Conservation (phyloP, 1,284 basidiomycete species). For the Trametes hirsuta region DNA sequence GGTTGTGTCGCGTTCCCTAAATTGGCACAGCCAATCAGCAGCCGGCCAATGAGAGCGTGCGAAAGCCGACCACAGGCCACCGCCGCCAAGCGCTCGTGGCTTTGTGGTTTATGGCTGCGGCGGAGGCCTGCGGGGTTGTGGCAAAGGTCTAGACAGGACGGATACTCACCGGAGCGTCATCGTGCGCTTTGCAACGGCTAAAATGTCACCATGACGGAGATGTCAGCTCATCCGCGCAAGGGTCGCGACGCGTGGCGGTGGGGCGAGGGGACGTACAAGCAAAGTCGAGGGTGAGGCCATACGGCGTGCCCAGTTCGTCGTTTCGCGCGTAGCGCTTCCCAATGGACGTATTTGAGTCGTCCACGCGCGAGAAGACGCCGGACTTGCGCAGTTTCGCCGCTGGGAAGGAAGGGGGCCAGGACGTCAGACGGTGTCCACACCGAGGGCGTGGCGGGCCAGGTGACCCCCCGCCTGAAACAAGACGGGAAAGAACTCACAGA, state of each 20-base stretch:
- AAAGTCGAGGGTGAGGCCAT: slow-evolving; percentile 96
- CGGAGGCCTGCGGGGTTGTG: neutral
- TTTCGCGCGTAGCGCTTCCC: slow-evolving; percentile 97
- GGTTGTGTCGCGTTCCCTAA: slow-evolving; percentile 92
- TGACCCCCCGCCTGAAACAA: slow-evolving; percentile 15
- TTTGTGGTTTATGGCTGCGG: neutral
- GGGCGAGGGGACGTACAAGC: slow-evolving; percentile 71
- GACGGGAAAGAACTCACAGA: slow-evolving; percentile 68
- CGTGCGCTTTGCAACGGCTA: slow-evolving; percentile 84
- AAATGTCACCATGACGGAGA: slow-evolving; percentile 12
- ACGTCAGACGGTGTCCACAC: slow-evolving; percentile 9
- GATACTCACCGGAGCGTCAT: slow-evolving; percentile 81
- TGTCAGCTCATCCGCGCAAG: slow-evolving; percentile 20
- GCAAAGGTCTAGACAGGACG: slow-evolving; percentile 10
- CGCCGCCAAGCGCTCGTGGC: neutral
- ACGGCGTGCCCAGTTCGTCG: slow-evolving; percentile 98
- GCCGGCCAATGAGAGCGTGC: slow-evolving; percentile 6
- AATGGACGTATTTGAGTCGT: slow-evolving; percentile 94
- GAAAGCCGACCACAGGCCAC: neutral
- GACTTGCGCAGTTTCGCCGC: slow-evolving; percentile 86
- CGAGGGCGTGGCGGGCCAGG: slow-evolving; percentile 11
- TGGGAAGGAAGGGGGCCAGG: slow-evolving; percentile 37
- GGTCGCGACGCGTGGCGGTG: slow-evolving; percentile 6
- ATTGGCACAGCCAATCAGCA: slow-evolving; percentile 15
- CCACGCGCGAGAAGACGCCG: slow-evolving; percentile 91